Evolutionary conservation across 164 flowering plant genomes (phyloP).

Genomic region (Nelumbo lutea): DNA sequence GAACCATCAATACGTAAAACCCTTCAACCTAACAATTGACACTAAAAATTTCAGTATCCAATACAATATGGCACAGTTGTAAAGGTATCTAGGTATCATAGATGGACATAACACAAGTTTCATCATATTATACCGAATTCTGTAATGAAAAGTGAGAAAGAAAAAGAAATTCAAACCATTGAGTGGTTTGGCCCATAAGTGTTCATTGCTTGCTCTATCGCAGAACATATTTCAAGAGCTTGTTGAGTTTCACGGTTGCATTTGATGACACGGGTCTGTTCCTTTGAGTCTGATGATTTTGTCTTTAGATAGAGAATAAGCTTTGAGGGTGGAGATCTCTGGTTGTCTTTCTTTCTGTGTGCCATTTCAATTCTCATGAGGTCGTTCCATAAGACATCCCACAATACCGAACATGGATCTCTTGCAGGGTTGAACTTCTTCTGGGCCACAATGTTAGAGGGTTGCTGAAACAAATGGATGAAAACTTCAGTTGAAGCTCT

Average conservation of each 20-base stretch:
- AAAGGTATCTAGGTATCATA: too few relatives aligned
- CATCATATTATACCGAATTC: neutral
- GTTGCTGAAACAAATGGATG: constrained; percentile 46
- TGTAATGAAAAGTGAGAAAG: neutral
- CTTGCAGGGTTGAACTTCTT: constrained; percentile 91
- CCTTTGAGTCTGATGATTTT: constrained; percentile 57
- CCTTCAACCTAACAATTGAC: too few relatives aligned
- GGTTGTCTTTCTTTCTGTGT: constrained; percentile 71
- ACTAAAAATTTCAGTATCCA: too few relatives aligned
- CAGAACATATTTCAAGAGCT: constrained; percentile 62
- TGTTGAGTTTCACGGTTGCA: constrained; percentile 72
- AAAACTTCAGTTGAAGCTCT: neutral
- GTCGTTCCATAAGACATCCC: constrained; percentile 91
- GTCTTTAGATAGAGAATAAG: constrained; percentile 58
- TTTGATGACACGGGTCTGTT: constrained; percentile 62
- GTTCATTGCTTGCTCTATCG: constrained; percentile 71
- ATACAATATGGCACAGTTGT: too few relatives aligned
- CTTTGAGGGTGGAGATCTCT: constrained; percentile 60
- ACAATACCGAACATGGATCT: constrained; percentile 87
- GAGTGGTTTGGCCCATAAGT: constrained; percentile 66
- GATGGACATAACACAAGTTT: neutral
- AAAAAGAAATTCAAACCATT: constrained; percentile 43
- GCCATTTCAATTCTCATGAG: constrained; percentile 78
- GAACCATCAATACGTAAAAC: too few relatives aligned
- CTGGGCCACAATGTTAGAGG: constrained; percentile 67